These are phyloP conservation scores for Solanum bukasovii DNA, from an alignment of 257 asterid species.

Conservation along the genomic window DNA sequence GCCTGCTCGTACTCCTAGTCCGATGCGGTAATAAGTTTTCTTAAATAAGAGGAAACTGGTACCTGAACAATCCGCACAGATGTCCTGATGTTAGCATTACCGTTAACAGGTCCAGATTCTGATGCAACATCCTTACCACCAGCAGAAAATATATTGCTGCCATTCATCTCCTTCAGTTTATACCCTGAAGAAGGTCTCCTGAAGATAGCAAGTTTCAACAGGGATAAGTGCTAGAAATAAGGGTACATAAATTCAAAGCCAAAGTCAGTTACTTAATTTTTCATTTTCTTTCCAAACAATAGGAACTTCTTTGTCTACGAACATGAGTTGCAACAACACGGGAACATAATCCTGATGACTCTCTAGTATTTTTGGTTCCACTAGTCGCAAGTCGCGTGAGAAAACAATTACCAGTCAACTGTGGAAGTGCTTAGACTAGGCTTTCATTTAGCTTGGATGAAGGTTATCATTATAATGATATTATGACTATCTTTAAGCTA, in stretches of 20 bases:
- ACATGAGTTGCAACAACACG: background rate
- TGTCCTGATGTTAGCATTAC: constrained; percentile 42
- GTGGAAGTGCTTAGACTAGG: background rate
- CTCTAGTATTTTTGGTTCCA: background rate
- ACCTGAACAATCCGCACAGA: constrained; percentile 96
- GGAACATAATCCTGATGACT: background rate
- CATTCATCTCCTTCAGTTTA: constrained; percentile 78
- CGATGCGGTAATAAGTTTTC: background rate
- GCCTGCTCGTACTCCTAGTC: background rate
- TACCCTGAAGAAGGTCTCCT: constrained; percentile 84
- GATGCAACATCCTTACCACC: constrained; percentile 34
- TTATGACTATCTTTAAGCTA: background rate
- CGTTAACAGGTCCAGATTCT: constrained; percentile 40
- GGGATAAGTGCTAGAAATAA: background rate
- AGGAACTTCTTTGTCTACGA: background rate
- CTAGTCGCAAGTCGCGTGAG: background rate
- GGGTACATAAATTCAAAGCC: background rate
- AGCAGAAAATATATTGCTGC: constrained; percentile 67
- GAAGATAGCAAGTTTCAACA: constrained; percentile 11
- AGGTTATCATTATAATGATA: background rate
- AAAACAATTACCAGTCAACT: background rate
- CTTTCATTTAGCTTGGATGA: background rate
- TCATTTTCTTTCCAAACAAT: background rate
- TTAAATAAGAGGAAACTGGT: background rate
- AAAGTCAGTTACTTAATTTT: background rate